Base-by-base conservation (phyloP, 257 asterid species). In the Fraxinus americana region DNA sequence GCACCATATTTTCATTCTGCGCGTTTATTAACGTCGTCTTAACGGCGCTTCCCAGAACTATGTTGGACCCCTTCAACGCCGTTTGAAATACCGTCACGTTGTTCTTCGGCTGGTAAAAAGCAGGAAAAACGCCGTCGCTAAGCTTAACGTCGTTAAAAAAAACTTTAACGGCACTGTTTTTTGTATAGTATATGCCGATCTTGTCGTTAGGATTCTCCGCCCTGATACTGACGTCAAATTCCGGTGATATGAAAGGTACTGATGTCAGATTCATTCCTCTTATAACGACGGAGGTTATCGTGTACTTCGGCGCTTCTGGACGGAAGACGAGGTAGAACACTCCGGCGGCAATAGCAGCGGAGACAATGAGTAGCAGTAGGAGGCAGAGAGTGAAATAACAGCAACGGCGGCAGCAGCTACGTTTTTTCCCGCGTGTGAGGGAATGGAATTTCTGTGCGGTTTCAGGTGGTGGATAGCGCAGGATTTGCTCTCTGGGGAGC, bases 191-290 rank as follows among this genome's bases (percentile, higher is more conserved):
- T 34, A 94, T 86, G n/a, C 96, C 97, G n/a, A 91, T 87, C 74
- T 90, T 91, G 39, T 89, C 77, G 77, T 94, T 91, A 7, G 91
- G 91, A 63, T 94, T 92, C 59, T 89, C 89, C 32, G 94, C 95
- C 32, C 95, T 76, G 74, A 94, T 14, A 57, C 82, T 86, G 86
- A 92, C 82, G 86, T 89, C 85, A 71, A 92, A 89, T n/a, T n/a
- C 86, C 71, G 98, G 97, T 63, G 94, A 90, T 1, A 86, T 30
- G 1, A 89, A 82, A 19, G 86, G 70, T 23, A 87, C 50, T 6
- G 98, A 88, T 52, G 94, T 89, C 71, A 87, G 74, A 70, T 89
- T 87, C 85, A 94, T 72, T 2, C 93, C 90, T 57, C 75, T 75
- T 74, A 91, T 59, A 1, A 90, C 73, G 71, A 93, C 54, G 8